These are phyloP conservation scores for Citrullus colocynthis DNA, from an alignment of 306 rosid species.

Conservation along the genomic window DNA sequence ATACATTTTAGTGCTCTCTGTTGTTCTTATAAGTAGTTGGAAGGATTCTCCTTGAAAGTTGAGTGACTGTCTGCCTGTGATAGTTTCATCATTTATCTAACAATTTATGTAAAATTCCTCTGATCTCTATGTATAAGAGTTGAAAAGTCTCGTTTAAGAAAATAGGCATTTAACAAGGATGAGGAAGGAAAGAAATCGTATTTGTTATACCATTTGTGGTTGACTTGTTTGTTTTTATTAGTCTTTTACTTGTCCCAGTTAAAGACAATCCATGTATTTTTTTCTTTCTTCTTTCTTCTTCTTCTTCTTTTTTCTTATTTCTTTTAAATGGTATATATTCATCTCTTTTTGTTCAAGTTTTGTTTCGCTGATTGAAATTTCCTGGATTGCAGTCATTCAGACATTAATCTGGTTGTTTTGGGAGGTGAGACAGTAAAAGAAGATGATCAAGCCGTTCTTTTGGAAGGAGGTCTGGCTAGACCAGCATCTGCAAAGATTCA, in stretches of 20 bases:
- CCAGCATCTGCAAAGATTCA: constrained; percentile 63
- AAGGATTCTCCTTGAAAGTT: not conserved
- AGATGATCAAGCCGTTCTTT: constrained; percentile 70
- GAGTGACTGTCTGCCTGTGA: not conserved
- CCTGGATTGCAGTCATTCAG: constrained; percentile 68
- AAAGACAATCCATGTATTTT: not conserved
- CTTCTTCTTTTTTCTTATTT: not conserved
- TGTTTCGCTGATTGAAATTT: constrained; percentile 12
- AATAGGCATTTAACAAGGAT: not conserved
- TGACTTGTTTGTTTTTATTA: not conserved
- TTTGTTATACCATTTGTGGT: not conserved
- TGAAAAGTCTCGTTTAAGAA: not conserved
- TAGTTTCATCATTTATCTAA: not conserved
- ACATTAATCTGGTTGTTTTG: constrained; percentile 61
- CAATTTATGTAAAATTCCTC: not conserved
- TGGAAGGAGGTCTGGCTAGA: constrained; percentile 78
- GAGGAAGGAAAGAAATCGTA: not conserved
- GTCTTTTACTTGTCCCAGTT: not conserved
- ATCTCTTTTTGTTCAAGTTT: not conserved
- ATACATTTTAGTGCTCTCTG: not conserved
- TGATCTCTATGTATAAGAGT: not conserved
- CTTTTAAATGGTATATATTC: not conserved
- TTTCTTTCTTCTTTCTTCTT: not conserved
- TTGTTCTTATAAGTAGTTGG: not conserved
- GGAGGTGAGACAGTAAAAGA: constrained; percentile 66